phyloP scores from a whole-genome alignment of 2,329 filamentous ascomycete genomes.

The Endoconidiophora laricicola region DNA sequence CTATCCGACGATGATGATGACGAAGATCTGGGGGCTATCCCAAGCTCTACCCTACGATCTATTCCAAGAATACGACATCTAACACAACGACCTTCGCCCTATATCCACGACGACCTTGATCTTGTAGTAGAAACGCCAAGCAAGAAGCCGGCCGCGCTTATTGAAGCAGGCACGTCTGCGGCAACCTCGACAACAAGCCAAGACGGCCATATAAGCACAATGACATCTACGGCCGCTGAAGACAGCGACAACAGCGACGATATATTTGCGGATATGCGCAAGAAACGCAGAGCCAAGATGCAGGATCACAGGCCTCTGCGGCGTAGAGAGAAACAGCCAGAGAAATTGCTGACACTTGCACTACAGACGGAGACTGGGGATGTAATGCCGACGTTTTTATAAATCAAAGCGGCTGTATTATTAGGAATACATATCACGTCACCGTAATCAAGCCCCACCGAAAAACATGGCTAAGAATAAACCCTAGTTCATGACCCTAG shows the following conservation, averaged over 20 bases:
- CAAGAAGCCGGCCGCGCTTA: constrained; percentile 28
- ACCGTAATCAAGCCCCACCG: not conserved
- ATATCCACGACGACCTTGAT: not conserved
- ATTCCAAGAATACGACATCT: not conserved
- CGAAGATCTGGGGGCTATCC: constrained; percentile 44
- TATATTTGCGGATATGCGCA: constrained; percentile 1
- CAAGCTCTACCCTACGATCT: no score
- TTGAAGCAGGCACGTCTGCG: no score
- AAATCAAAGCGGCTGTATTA: not conserved
- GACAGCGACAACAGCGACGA: not conserved
- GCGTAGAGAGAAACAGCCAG: not conserved
- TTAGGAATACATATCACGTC: not conserved
- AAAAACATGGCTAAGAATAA: no score
- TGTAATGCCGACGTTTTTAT: not conserved
- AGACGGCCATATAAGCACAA: not conserved
- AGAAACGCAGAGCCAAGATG: constrained; percentile 2
- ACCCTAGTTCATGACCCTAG: no score
- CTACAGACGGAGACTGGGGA: not conserved
- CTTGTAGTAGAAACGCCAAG: constrained; percentile 24
- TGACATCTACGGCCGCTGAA: not conserved
- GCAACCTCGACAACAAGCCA: not conserved
- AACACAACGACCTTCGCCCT: not conserved
- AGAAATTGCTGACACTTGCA: not conserved
- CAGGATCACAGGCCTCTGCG: not conserved
- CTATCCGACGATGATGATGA: not conserved